Percentiles rank a stretch among this genome's conserved stretches.
Evolutionary conservation across 805 yeast species (phyloP).

Genomic region (Suhomyces sp.): DNA sequence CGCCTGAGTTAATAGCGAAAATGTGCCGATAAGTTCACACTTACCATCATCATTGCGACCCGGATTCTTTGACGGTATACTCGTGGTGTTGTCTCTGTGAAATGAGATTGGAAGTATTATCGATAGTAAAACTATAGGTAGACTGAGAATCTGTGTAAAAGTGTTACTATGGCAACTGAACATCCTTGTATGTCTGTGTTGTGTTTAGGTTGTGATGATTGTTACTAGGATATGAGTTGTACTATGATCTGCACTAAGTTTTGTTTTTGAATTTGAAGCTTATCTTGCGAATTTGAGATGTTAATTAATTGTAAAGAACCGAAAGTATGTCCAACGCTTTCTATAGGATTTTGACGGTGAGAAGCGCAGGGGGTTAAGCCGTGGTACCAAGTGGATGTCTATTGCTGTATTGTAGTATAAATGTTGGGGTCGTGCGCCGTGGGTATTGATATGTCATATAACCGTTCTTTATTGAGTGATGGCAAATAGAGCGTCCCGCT

Average conservation of each 20-base stretch:
- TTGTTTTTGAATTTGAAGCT: too few species aligned
- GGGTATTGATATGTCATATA: neutral
- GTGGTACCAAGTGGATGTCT: too few species aligned
- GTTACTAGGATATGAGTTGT: too few species aligned
- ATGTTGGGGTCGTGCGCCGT: constrained; percentile 6
- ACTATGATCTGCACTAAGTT: too few species aligned
- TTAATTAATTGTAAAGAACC: too few species aligned
- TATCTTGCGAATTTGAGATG: too few species aligned
- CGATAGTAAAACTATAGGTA: constrained; percentile 6
- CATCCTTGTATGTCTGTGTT: too few species aligned
- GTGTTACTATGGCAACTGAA: constrained; percentile 6
- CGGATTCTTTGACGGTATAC: neutral
- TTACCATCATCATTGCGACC: constrained; percentile 26
- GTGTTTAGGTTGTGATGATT: neutral
- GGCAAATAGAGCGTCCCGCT: too few species aligned
- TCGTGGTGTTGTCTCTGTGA: neutral
- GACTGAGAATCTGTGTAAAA: constrained; percentile 7
- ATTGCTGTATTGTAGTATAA: neutral
- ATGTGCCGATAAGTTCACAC: constrained; percentile 70
- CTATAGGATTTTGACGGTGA: too few species aligned
- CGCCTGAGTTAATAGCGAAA: constrained; percentile 76
- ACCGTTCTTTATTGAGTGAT: constrained; percentile 4
- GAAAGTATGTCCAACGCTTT: too few species aligned
- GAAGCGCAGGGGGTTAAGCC: too few species aligned
- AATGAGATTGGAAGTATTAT: constrained; percentile 4